Evolutionary conservation across 179 eudicot species (phyloP), one percentile per base, ranked within the genome.

Genomic region (Carnegiea gigantea): DNA sequence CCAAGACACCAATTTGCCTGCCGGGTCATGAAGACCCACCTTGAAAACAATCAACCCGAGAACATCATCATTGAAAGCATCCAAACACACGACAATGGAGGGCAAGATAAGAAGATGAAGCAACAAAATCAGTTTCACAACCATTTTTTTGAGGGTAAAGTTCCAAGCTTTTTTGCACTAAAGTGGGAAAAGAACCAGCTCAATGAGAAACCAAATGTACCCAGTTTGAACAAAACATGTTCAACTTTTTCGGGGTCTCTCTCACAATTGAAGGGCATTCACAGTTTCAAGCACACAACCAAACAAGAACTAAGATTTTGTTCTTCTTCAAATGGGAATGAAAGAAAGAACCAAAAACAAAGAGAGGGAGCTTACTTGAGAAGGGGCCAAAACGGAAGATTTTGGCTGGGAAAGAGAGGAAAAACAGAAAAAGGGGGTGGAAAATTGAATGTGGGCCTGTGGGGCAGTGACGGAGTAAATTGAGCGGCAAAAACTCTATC

Each of bases 21-120:
- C 71, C 40, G 98, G 98, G 91, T 95, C 98, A 18, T 49, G 43
- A 17, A 95, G 83, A 48, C 87, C 93, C n/a, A 96, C 92, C 77
- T 95, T 95, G 83, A 95, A 92, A 5, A 89, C 98, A 13, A 95
- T 89, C 72, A 95, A 71, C 80, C 97, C 97, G 65, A 94, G 86
- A 80, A 94, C 93, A 84, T 94, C 98, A 83, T 94, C 97, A 84
- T 93, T 92, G 48, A 92, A 86, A 51, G 89, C 88, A 87, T 88
- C 90, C 53, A 59, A 72, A 70, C 86, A 77, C 24, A 72, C 36
- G 49, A 64, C 77, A 48, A 60, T 36, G 48, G 72, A 73, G 73
- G 79, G 82, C 40, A 72, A 28, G n/a, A 85, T 49, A 17, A 85
- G 49, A 26, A 81, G 28, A 33, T 79, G 12, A 26, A 83, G 43